A percentile compares a stretch with the other conserved stretches of the same genome.
phyloP scores from a whole-genome alignment of 1,139 yeast species.

The Geotrichum bryndzae region DNA sequence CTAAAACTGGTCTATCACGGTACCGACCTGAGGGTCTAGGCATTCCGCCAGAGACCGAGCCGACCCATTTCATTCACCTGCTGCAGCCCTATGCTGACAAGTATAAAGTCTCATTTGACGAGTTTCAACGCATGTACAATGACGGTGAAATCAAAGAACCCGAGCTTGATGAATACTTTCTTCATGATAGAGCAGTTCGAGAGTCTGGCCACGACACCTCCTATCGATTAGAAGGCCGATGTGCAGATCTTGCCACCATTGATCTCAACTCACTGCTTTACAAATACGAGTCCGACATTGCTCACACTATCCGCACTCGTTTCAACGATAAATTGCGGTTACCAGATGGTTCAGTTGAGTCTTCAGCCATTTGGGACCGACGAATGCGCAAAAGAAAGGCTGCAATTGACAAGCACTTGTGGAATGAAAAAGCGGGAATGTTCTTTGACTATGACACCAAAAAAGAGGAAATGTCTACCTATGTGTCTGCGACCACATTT shows the following conservation, averaged over 20 bases:
- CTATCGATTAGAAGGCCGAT: conserved; percentile 81
- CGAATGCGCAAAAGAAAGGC: conserved; percentile 51
- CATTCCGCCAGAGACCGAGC: conserved; percentile 94
- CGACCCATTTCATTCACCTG: conserved; percentile 75
- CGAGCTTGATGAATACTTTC: conserved; percentile 74
- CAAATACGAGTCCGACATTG: conserved; percentile 87
- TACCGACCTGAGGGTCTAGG: conserved; percentile 89
- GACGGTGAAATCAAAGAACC: conserved; percentile 64
- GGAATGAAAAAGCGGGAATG: conserved; percentile 78
- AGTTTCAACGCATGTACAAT: conserved; percentile 68
- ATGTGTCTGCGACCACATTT: conserved; percentile 84
- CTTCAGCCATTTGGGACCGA: conserved; percentile 53
- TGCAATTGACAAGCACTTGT: conserved; percentile 62
- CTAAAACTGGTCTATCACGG: conserved; percentile 74
- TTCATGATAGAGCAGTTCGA: conserved; percentile 92
- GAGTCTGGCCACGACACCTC: conserved; percentile 97
- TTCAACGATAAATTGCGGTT: conserved; percentile 47
- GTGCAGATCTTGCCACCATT: conserved; percentile 86
- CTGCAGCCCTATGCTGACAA: conserved; percentile 65
- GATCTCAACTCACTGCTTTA: conserved; percentile 82
- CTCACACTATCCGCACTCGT: conserved; percentile 50
- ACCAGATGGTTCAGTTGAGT: conserved; percentile 43
- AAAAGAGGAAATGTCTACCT: conserved; percentile 49
- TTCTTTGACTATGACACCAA: conserved; percentile 81
- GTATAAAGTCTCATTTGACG: conserved; percentile 54